Conservation (phyloP, 768 basidiomycete genomes). For the Pulveroboletus sp. region DNA sequence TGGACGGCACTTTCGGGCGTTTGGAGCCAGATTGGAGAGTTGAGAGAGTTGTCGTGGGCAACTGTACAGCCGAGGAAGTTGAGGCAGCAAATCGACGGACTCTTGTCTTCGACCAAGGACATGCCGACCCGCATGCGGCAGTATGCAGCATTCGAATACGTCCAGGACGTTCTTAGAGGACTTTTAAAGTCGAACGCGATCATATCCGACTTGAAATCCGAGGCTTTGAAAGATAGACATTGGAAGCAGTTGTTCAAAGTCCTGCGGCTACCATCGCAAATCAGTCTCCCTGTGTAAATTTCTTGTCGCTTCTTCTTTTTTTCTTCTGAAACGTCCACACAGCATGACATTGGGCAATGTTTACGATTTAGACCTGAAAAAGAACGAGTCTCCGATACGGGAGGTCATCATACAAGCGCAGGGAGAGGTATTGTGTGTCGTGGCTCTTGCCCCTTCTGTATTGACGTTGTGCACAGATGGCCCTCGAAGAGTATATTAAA, state of each 20-base stretch:
- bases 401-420: constrained; percentile 97
- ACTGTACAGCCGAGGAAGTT: constrained; percentile 93
- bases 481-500: constrained; percentile 91
- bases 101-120: constrained; percentile 91
- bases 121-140: constrained; percentile 99
- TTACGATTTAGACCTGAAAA: constrained; percentile 94
- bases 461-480: constrained; percentile 60
- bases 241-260: constrained; percentile 98
- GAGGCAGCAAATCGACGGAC: constrained; percentile 89
- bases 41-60: constrained; percentile 87
- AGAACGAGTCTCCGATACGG: constrained; percentile 87
- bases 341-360: constrained; percentile 96
- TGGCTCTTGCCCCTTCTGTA: background rate
- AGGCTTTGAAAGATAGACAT: constrained; percentile 95
- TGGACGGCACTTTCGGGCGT: constrained; percentile 99
- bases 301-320: constrained; percentile 8
- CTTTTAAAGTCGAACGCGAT: constrained; percentile 87
- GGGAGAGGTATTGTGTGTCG: constrained; percentile 67
- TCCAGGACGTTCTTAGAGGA: constrained; percentile 85
- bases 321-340: constrained; percentile 6
- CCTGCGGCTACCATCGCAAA: constrained; percentile 69
- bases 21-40: constrained; percentile 89
- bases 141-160: constrained; percentile 97
- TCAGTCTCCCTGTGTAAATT: constrained; percentile 70
- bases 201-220: constrained; percentile 94